Base-by-base conservation (phyloP, 176 grass and related monocot genomes). In the Juncus effusus region DNA sequence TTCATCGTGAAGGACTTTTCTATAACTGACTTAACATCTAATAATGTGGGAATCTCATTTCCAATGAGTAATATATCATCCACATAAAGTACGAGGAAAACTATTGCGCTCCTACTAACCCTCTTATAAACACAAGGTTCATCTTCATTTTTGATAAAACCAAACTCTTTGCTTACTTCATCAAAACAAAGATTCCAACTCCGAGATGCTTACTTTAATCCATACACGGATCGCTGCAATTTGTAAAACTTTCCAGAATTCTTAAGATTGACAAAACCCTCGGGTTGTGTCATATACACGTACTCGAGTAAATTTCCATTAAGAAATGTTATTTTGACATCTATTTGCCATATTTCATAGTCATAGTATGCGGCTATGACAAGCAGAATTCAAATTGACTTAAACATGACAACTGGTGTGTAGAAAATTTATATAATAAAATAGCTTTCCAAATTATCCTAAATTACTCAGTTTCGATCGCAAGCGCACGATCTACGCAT, bases 131-230 rank as follows among this genome's bases (percentile, higher is more conserved):
- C 64, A 51, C 64, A 68, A 7, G 64, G 40, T 68, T 53, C 64
- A 12, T 68, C 64, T n/a, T 50, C 13, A 12, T 39, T 42, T 14
- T 68, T 68, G 19, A 68, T 16, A 12, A 68, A 51, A 52, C 16
- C 42, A 68, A 50, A 68, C 64, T 28, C 13, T 51, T 53, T 68
- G 36, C 28, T 64, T 10, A 28, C 41, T 16, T 68, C 16, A 16
- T 52, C 15, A 53, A 68, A 68, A 2, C 64, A 39, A 13, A 36
- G 40, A 11, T 68, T 68, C 19, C 64, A 52, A 68, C 14, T 68
- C 42, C 61, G 61, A 28, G 61, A 64, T 42, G 56, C 56, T 61
- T 61, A 11, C 56, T 61, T 60, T 7, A 61, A 16, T 68, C 64
- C 64, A 68, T 68, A 68, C 45, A 68, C 50, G 40, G 64, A 68